These are phyloP conservation scores for Phytophthora pistaciae DNA, from an alignment of 352 stramenopile species.

Conservation along the genomic window DNA sequence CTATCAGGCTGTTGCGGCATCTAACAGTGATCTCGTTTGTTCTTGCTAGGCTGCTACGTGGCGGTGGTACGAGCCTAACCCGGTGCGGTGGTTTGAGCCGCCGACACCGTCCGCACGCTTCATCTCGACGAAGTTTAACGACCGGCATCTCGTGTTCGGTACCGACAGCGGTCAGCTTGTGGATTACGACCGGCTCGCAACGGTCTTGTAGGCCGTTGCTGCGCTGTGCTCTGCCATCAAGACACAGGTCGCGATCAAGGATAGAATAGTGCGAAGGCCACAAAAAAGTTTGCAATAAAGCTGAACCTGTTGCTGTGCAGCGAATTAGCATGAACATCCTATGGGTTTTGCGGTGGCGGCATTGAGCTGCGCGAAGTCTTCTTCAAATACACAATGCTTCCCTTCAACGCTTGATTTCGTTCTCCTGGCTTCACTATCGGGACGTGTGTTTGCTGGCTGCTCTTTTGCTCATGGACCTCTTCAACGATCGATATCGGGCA, in stretches of 20 bases:
- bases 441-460: constrained; percentile 24
- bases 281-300: constrained; percentile 20
- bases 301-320: constrained; percentile 10
- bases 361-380: constrained; percentile 28
- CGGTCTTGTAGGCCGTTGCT: constrained; percentile 50
- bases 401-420: constrained; percentile 55
- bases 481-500: constrained; percentile 7
- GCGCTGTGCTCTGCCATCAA: constrained; percentile 17
- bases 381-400: constrained; percentile 75
- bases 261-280: constrained; percentile 40
- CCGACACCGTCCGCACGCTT: constrained; percentile 61
- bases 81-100: constrained; percentile 77
- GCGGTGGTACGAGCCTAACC: constrained; percentile 87
- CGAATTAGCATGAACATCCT: not conserved
- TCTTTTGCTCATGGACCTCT: not conserved
- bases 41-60: constrained; percentile 73
- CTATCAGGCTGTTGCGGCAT: not conserved
- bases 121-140: constrained; percentile 78
- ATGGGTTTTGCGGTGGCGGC: constrained; percentile 5
- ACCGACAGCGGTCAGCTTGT: constrained; percentile 79
- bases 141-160: constrained; percentile 80
- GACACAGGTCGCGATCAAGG: constrained; percentile 28
- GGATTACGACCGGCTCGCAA: constrained; percentile 80
- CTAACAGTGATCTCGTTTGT: constrained; percentile 22
- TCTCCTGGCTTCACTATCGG: constrained; percentile 47